These are phyloP conservation scores for Backusella tuberculispora DNA, from an alignment of 192 early-diverging fungal species.

Conservation along the genomic window DNA sequence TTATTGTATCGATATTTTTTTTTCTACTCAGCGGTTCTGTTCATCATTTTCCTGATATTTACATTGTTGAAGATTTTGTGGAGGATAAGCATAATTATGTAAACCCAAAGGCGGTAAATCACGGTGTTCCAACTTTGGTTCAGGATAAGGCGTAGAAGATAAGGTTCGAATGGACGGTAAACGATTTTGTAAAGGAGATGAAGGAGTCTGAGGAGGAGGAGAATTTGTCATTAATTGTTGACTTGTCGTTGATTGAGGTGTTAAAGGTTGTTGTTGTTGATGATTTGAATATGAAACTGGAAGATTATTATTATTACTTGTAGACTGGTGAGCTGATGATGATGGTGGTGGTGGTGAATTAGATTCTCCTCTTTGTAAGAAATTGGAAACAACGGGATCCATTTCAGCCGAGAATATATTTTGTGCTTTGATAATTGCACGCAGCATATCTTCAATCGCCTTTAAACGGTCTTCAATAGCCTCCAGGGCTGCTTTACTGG, in stretches of 20 bases:
- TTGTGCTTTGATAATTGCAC: constrained; percentile 35
- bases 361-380: constrained; percentile 17
- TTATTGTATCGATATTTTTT: neutral
- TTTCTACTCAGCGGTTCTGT: constrained; percentile 14
- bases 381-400: constrained; percentile 29
- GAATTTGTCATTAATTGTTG: neutral
- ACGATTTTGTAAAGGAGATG: constrained; percentile 18
- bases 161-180: constrained; percentile 33
- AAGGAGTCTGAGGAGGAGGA: constrained; percentile 1
- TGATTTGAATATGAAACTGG: neutral
- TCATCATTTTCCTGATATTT: constrained; percentile 23
- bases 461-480: constrained; percentile 48
- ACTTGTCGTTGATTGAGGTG: neutral
- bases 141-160: constrained; percentile 10
- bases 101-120: constrained; percentile 26
- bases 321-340: neutral
- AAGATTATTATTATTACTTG: neutral
- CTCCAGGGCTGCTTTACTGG: constrained; percentile 43
- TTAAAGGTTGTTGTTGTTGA: neutral
- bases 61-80: neutral
- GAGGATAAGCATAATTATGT: constrained; percentile 2
- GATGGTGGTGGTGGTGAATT: constrained; percentile 10
- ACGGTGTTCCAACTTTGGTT: constrained; percentile 16
- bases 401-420: constrained; percentile 20
- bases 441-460: constrained; percentile 45